Conservation (phyloP, 805 yeast genomes). For the Sugiyamaella valdiviana region DNA sequence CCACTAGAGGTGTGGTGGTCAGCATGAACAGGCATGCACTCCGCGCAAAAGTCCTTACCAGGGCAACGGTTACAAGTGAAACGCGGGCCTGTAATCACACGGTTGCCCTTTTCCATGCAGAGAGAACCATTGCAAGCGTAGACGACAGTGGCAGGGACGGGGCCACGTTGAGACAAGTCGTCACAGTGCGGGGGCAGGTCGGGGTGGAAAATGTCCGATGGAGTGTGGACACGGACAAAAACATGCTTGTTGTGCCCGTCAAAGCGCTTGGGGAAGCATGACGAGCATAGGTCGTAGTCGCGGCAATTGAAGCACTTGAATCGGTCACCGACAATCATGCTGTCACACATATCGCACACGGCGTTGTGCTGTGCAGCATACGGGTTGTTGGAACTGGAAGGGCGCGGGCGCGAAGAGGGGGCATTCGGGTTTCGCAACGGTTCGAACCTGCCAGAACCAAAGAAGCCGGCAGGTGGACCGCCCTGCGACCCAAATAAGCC, state of each 20-base stretch:
- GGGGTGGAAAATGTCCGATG: constrained; percentile 6
- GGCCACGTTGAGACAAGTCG: not conserved
- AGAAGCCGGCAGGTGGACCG: too few species aligned
- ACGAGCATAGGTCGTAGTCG: constrained; percentile 45
- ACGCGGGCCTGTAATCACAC: not conserved
- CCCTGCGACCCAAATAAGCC: too few species aligned
- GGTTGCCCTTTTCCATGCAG: not conserved
- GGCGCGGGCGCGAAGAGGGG: too few species aligned
- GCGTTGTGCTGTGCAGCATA: constrained; percentile 17
- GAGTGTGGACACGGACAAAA: constrained; percentile 15
- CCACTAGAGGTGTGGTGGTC: not conserved
- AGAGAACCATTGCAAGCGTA: not conserved
- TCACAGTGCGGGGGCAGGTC: not conserved
- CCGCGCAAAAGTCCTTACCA: not conserved
- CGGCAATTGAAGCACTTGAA: constrained; percentile 44
- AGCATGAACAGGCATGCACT: not conserved
- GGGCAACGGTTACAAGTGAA: not conserved
- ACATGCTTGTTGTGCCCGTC: constrained; percentile 19
- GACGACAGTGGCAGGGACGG: not conserved
- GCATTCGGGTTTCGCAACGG: too few species aligned
- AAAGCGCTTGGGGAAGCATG: constrained; percentile 26
- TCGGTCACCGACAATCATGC: constrained; percentile 36
- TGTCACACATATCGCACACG: constrained; percentile 24
- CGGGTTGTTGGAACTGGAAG: too few species aligned
- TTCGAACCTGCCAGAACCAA: too few species aligned